Base-by-base conservation (phyloP, 2,329 filamentous ascomycete species). In the Penicillium sp. region DNA sequence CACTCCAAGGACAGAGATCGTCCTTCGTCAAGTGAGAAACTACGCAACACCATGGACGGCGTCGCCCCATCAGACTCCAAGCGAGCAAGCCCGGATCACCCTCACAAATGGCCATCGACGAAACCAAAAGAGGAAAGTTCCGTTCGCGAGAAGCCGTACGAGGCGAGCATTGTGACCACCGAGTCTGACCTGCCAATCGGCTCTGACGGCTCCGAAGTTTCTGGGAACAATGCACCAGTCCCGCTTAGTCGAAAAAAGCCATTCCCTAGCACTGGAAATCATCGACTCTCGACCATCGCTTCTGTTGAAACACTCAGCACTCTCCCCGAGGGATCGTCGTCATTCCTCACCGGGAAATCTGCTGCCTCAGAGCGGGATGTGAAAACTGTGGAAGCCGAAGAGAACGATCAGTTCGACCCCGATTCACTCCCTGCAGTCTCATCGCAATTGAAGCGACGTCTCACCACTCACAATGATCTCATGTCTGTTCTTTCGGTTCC, bases 401-500 rank as follows among this genome's bases (percentile, higher is more conserved):
- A 50, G 28, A 33, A 70, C 60, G 67, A 73, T 60, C 57, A 76
- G 53, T 63, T 71, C 36, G 63, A 72, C 48, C 56, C 65, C 27
- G 45, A 67, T 61, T 67, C 63, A 50, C 61, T 62, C 64, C 60
- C 69, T 57, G 62, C 71, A 73, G 53, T 75, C 73, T 29, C 60
- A 9, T 63, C 56, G 14, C 65, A 64, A 17, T 70, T 87, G 21
- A 87, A 85, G 63, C 79, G 87, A 48, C 81, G 86, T 44, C 76
- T 95, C 26, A 95, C 90, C 3, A 94, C 87, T 43, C 90, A 97
- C 65, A 89, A 89, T 11, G 93, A 98, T 64, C 75, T 98, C 16
- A 87, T 98, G 26, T 97, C 93, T 0, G 88, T 95, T 2, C 73
- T 98, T 7, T 97, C 90, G 17, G 69, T 78, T 21, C 76, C 79